Base-by-base conservation (phyloP, 2,329 filamentous ascomycete species). In the Cadophora sp. region DNA sequence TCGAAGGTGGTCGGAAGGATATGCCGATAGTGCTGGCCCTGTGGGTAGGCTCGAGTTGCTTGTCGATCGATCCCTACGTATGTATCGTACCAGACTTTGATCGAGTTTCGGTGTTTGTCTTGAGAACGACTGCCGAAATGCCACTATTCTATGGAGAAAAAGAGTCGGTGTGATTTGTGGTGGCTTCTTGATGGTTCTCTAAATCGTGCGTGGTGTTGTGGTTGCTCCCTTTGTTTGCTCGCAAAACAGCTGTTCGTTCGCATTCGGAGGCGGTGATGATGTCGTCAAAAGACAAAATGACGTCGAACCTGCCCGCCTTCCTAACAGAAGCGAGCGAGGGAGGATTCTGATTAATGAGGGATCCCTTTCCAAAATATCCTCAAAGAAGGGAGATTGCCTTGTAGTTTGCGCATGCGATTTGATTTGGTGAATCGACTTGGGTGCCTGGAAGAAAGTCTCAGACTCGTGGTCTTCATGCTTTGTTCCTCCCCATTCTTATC, bases 11-110 rank as follows among this genome's bases (percentile, higher is more conserved):
- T 56, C 40, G 48, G 50, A 46, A 31, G 22, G 55, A 58, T 60
- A 27, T 60, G 53, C 27, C 29, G 40, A 48, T 14, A 5, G 29
- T 19, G 48, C 34, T 55, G 62, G 58, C 22, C 22, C 11, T 51
- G 51, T 50, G 24, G 60, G 48, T 60, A 50, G 66, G 61, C 66
- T 68, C 61, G 66, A 64, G 62, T 61, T 64, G 66, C 66, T 68
- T 53, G 55, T 40, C 58, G 58, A 60, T 60, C 37, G 22, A 24
- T 27, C 27, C 4, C 24, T 29, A 55, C 26, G 40, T 43, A 3
- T 19, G 7, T 43, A 43, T 12, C 34, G 8, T 55, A 55, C 51
- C 26, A 31, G 26, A 55, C 2, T 55, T 48, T 48, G n/a, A n/a
- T 11, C 31, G 26, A 55, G 5, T n/a, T 55, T 19, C 51, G 24